Conservation (phyloP, 169 alveolate genomes). For the Plasmodium cynomolgi region DNA sequence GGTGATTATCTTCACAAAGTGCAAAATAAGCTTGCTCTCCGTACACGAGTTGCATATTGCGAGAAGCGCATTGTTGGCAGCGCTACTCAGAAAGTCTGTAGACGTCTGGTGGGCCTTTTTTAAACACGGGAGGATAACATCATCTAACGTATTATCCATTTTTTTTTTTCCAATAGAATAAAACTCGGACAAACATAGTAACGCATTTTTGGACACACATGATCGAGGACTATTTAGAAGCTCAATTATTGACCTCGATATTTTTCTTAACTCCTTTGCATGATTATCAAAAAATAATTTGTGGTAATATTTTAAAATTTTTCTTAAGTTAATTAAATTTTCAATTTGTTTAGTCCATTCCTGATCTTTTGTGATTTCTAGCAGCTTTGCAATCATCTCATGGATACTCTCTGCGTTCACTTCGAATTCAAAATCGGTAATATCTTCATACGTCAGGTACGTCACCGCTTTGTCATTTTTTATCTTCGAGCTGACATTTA, state of each 20-base stretch:
- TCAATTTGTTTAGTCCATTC: constrained; percentile 75
- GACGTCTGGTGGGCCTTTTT: constrained; percentile 74
- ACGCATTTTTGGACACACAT: constrained; percentile 67
- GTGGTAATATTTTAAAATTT: constrained; percentile 46
- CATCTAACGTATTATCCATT: constrained; percentile 70
- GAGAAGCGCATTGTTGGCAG: constrained; percentile 65
- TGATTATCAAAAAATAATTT: constrained; percentile 61
- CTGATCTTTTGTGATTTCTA: constrained; percentile 47
- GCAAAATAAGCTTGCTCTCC: constrained; percentile 55
- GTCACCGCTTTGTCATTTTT: constrained; percentile 56
- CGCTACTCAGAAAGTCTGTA: constrained; percentile 60
- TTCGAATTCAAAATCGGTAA: constrained; percentile 50
- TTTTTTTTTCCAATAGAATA: constrained; percentile 58
- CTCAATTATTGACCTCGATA: constrained; percentile 34
- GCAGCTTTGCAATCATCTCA: constrained; percentile 28
- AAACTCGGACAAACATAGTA: constrained; percentile 71
- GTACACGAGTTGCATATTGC: constrained; percentile 70
- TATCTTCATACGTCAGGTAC: constrained; percentile 49
- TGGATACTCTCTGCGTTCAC: constrained; percentile 22
- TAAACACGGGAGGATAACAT: constrained; percentile 56
- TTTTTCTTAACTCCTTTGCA: constrained; percentile 55
- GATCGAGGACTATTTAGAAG: constrained; percentile 72
- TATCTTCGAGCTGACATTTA: constrained; percentile 40
- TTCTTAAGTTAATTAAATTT: constrained; percentile 60
- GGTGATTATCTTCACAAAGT: constrained; percentile 56